Evolutionary conservation across 106 monocot species (phyloP), one percentile per base, ranked within the genome.

Genomic region (Dendrobium huoshanense): DNA sequence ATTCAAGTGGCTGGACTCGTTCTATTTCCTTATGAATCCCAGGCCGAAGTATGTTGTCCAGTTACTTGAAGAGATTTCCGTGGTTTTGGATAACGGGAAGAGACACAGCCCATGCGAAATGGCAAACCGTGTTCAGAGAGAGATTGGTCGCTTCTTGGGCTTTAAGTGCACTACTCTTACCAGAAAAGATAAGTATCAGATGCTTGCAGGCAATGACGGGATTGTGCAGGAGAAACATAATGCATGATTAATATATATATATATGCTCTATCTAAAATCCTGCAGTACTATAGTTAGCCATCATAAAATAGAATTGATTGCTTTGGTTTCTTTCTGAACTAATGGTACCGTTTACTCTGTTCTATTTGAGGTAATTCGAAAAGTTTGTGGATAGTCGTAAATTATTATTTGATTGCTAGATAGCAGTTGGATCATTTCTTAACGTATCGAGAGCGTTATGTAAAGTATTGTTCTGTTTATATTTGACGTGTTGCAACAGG

Each of bases 111-210:
- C 85, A 7, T 72, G 56, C 65, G 87, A 96, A 9, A 88, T 88
- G 70, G 93, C 91, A 9, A 96, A 93, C 67, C 18, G 79, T 55
- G 65, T 90, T 2, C 96, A 96, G 85, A 44, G 54, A 73, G 78
- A 73, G 82, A 82, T 96, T 19, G 96, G 80, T 2, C 80, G 78
- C 0, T 88, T 87, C 3, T 55, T 96, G 16, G 91, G 91, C 48
- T 96, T 91, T 68, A 58, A 85, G 81, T 89, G 91, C 81, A 96
- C 91, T 19, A 75, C 33, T 25, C 77, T 96, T 6, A 93, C 91
- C 9, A 79, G 96, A 79, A 88, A 77, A 75, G 91, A 96, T 44
- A 96, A 96, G 88, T 96, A 96, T 76, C 61, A 90, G 88, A 88
- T 91, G 79, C 83, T 96, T 29, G 96, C 91, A 2, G 93, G 89